These are phyloP conservation scores for Amauroascus verrucosus DNA, from an alignment of 2,329 filamentous ascomycete species.

Conservation along the genomic window DNA sequence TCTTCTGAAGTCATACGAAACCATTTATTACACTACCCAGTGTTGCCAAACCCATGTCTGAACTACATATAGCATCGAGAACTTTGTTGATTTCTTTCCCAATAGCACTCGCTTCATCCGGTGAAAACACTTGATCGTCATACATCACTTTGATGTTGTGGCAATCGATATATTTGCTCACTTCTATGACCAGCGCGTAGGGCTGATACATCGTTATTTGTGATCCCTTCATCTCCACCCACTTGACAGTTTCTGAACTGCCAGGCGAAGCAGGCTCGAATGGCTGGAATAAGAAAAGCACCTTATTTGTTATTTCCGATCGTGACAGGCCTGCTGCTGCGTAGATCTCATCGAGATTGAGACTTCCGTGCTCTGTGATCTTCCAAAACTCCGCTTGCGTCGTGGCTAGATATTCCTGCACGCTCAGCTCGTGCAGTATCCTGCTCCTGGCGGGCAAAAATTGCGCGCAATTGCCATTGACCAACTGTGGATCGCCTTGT, in stretches of 20 bases:
- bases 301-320: conserved; percentile 13
- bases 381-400: conserved; percentile 25
- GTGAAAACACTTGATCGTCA: background rate
- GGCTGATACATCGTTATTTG: background rate
- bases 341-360: conserved; percentile 25
- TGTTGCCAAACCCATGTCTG: background rate
- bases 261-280: conserved; percentile 22
- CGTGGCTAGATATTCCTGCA: conserved; percentile 17
- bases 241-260: background rate
- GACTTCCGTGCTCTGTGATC: conserved; percentile 23
- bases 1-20: background rate
- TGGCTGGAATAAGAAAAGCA: conserved; percentile 27
- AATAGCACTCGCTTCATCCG: background rate
- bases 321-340: conserved; percentile 16
- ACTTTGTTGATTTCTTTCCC: background rate
- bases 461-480: conserved; percentile 32
- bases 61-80: background rate
- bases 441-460: conserved; percentile 28
- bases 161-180: background rate
- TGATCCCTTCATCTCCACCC: background rate
- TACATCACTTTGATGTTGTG: background rate
- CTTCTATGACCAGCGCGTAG: background rate
- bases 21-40: background rate
- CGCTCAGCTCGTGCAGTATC: conserved; percentile 10
- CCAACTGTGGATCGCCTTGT: conserved; percentile 25